A percentile compares a stretch with the other conserved stretches of the same genome.
These are phyloP conservation scores for Musa itinerans DNA, from an alignment of 176 grass and related monocot species.

Conservation along the genomic window DNA sequence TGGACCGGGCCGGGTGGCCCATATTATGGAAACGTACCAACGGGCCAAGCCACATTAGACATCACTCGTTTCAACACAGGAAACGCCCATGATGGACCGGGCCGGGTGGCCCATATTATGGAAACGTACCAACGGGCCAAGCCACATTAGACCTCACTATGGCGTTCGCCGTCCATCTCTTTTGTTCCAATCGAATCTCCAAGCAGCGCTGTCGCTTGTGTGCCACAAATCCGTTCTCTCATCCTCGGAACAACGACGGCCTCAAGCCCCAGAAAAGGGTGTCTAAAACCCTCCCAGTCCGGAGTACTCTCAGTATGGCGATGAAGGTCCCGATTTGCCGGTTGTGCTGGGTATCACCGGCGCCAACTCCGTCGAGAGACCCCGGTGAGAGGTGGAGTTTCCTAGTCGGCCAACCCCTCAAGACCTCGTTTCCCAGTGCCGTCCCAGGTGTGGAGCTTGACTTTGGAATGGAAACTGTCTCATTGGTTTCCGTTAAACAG, in stretches of 20 bases:
- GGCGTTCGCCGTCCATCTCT: too few species aligned
- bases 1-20: too few species aligned
- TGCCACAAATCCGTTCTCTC: not conserved
- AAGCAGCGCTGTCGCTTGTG: not conserved
- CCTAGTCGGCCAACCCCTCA: constrained; percentile 1
- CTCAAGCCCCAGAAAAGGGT: not conserved
- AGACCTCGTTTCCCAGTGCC: not conserved
- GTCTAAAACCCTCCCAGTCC: not conserved
- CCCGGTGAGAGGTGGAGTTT: not conserved
- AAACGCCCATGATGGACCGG: too few species aligned
- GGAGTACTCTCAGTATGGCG: not conserved
- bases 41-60: too few species aligned
- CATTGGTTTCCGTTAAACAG: too few species aligned
- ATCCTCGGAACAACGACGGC: not conserved
- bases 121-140: too few species aligned
- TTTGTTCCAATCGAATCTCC: too few species aligned
- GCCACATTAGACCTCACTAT: too few species aligned
- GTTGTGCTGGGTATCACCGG: not conserved
- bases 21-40: too few species aligned
- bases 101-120: too few species aligned
- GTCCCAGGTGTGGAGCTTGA: not conserved
- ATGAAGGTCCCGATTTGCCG: not conserved
- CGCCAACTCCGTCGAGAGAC: not conserved
- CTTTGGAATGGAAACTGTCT: not conserved
- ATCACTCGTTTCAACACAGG: too few species aligned